Conservation (phyloP, 202 grass and related monocot species). For the Thinopyrum obtusiflorum region DNA sequence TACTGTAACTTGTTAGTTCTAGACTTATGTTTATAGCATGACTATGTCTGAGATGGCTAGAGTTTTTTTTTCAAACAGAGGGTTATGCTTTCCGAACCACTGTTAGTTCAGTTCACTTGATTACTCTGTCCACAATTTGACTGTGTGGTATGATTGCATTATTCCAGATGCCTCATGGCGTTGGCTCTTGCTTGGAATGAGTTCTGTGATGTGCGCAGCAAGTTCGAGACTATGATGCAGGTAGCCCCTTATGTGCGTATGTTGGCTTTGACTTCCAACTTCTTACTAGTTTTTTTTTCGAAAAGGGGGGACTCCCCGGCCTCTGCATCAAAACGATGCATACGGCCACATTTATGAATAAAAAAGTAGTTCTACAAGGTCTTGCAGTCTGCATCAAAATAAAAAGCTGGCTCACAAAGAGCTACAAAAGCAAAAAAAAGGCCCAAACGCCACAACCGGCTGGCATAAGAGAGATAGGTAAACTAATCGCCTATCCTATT, state of each 20-base stretch:
- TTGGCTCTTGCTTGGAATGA: slow-evolving; percentile 54
- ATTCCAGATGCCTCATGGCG: slow-evolving; percentile 59
- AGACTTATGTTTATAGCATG: neutral
- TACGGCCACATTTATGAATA: too few relatives aligned
- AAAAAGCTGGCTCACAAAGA: too few relatives aligned
- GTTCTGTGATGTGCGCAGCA: slow-evolving; percentile 51
- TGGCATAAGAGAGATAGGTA: too few relatives aligned
- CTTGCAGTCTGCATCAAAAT: too few relatives aligned
- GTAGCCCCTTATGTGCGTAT: slow-evolving; percentile 19
- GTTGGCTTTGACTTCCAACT: neutral
- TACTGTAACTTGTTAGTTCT: neutral
- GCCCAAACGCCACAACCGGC: too few relatives aligned
- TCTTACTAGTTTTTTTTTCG: slow-evolving; percentile 17
- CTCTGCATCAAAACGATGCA: too few relatives aligned
- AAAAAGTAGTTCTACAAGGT: too few relatives aligned
- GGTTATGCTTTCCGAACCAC: neutral
- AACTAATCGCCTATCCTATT: too few relatives aligned
- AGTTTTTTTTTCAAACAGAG: neutral
- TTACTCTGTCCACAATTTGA: neutral
- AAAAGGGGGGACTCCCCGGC: too few relatives aligned
- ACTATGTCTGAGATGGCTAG: neutral
- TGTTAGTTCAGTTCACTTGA: neutral
- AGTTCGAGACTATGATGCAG: slow-evolving; percentile 76
- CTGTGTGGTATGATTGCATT: neutral
- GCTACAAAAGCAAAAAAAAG: too few relatives aligned